Percentiles rank a stretch among this genome's conserved stretches.
Evolutionary conservation across 2,329 filamentous ascomycete genomes (phyloP).

Genomic region (Aschersonia sp.): DNA sequence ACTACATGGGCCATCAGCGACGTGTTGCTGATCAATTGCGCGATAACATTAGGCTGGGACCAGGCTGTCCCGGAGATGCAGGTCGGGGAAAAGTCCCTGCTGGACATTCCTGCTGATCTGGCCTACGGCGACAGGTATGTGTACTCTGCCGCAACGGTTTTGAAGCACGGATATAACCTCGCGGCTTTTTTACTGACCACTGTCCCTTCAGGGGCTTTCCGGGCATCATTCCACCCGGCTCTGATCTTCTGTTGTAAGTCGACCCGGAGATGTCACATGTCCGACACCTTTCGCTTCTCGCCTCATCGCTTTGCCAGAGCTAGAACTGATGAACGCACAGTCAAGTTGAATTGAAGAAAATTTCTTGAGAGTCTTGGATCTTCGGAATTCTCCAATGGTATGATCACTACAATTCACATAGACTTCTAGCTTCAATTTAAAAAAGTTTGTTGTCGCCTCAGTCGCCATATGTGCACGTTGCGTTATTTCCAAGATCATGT

Average conservation of each 20-base stretch:
- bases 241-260: slow-evolving; percentile 34
- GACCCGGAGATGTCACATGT: neutral
- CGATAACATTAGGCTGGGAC: slow-evolving; percentile 50
- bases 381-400: too few species aligned
- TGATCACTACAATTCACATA: too few species aligned
- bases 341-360: neutral
- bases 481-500: too few species aligned
- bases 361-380: neutral
- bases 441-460: too few species aligned
- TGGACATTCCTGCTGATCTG: slow-evolving; percentile 52
- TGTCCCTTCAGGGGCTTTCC: slow-evolving; percentile 54
- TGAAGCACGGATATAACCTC: too few species aligned
- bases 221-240: slow-evolving; percentile 58
- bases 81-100: slow-evolving; percentile 75
- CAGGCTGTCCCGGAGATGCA: slow-evolving; percentile 78
- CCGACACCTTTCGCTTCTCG: neutral
- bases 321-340: neutral
- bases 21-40: too few species aligned
- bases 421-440: too few species aligned
- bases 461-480: too few species aligned
- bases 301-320: too few species aligned
- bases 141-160: slow-evolving; percentile 24
- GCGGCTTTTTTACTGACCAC: slow-evolving; percentile 14
- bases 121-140: slow-evolving; percentile 8
- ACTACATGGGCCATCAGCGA: neutral